Percentiles rank a stretch among this genome's conserved stretches.
phyloP scores from a whole-genome alignment of 805 yeast genomes.

The Kodamaea sagamina region DNA sequence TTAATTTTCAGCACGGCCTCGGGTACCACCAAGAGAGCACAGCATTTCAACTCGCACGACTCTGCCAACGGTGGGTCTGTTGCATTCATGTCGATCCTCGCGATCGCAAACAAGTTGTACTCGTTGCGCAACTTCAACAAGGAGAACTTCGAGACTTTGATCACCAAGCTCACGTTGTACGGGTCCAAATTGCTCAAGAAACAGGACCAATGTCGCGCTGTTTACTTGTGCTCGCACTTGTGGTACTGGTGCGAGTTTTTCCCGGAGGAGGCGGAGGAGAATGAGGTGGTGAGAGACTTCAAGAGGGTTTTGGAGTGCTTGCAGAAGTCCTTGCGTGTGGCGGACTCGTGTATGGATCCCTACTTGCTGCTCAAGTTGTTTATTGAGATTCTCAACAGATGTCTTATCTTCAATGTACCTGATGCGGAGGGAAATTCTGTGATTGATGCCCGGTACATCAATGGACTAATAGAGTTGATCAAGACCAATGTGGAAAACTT shows the following conservation, averaged over 20 bases:
- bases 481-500: conserved; percentile 59
- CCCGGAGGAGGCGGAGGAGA: conserved; percentile 24
- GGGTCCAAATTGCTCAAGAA: conserved; percentile 87
- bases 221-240: conserved; percentile 81
- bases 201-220: conserved; percentile 93
- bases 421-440: conserved; percentile 56
- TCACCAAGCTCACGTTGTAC: conserved; percentile 81
- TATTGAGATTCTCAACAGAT: conserved; percentile 85
- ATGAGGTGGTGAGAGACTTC: conserved; percentile 21
- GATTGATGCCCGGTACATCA: conserved; percentile 73
- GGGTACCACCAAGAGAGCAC: conserved; percentile 10
- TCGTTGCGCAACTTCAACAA: conserved; percentile 47
- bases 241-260: conserved; percentile 84
- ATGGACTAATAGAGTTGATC: conserved; percentile 83
- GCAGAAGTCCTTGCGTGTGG: conserved; percentile 83
- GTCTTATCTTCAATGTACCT: conserved; percentile 80
- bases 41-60: conserved; percentile 34
- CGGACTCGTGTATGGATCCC: conserved; percentile 90
- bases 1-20: conserved; percentile 28
- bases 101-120: conserved; percentile 48
- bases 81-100: conserved; percentile 51
- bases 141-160: conserved; percentile 78
- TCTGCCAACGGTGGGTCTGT: conserved; percentile 47
- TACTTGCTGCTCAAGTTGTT: conserved; percentile 75
- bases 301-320: conserved; percentile 88